These are phyloP conservation scores for Boletellus emodensis DNA, from an alignment of 768 basidiomycete species.

Conservation along the genomic window DNA sequence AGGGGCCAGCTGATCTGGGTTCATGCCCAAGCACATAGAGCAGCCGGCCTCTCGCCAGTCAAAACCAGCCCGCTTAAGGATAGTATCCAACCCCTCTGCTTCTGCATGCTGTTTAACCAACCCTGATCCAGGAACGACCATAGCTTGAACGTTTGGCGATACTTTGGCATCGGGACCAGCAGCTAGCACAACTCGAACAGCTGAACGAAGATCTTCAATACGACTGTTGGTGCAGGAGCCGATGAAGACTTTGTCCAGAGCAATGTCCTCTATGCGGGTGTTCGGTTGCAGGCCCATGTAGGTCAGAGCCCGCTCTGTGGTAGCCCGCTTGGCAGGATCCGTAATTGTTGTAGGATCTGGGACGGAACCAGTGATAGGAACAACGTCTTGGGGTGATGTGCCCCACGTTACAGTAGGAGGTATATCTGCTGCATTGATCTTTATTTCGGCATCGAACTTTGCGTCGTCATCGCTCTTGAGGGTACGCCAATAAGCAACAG, in stretches of 20 bases:
- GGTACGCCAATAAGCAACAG: slow-evolving; percentile 82
- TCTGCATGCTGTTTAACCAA: slow-evolving; percentile 89
- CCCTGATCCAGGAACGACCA: slow-evolving; percentile 92
- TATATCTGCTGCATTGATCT: slow-evolving; percentile 79
- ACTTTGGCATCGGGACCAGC: slow-evolving; percentile 73
- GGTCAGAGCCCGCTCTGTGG: slow-evolving; percentile 68
- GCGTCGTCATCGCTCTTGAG: slow-evolving; percentile 78
- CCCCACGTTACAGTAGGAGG: slow-evolving; percentile 92
- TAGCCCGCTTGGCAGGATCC: slow-evolving; percentile 61
- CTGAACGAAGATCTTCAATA: slow-evolving; percentile 88
- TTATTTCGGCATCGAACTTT: slow-evolving; percentile 78
- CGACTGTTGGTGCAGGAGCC: slow-evolving; percentile 95
- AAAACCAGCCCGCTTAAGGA: slow-evolving; percentile 89
- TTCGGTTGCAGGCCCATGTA: slow-evolving; percentile 87
- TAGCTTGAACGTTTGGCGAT: slow-evolving; percentile 70
- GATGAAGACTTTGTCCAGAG: slow-evolving; percentile 87
- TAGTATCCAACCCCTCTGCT: slow-evolving; percentile 77
- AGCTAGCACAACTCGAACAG: slow-evolving; percentile 71
- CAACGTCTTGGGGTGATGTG: slow-evolving; percentile 86
- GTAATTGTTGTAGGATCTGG: slow-evolving; percentile 69
- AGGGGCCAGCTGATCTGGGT: slow-evolving; percentile 83
- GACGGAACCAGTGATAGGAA: slow-evolving; percentile 75
- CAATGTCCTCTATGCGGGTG: slow-evolving; percentile 73
- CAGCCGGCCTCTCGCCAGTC: slow-evolving; percentile 96
- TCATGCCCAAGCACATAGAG: slow-evolving; percentile 97